These are phyloP conservation scores for Limonium bicolor DNA, from an alignment of 148 eudicot species.

Conservation along the genomic window DNA sequence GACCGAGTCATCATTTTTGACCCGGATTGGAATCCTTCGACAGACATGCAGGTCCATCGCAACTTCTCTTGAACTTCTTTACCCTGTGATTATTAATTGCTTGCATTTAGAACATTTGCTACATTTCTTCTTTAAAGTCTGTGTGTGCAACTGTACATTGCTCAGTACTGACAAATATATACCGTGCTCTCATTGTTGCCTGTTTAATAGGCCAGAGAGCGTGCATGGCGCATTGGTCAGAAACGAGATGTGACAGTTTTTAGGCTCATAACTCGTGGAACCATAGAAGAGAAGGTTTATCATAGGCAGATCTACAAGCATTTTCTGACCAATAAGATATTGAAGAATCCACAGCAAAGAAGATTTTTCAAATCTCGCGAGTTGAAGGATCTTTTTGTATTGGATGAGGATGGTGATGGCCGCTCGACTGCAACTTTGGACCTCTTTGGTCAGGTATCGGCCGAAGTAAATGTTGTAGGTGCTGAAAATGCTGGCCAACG, in stretches of 20 bases:
- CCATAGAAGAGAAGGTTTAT: conserved; percentile 97
- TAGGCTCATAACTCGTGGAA: conserved; percentile 88
- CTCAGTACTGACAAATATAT: no score
- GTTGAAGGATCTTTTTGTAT: conserved; percentile 72
- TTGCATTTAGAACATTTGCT: no score
- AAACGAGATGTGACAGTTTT: conserved; percentile 73
- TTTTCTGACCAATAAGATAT: conserved; percentile 82
- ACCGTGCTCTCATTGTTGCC: no score
- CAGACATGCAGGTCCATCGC: conserved; percentile 78
- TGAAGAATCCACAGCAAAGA: conserved; percentile 92
- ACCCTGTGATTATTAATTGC: no score
- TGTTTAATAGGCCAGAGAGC: conserved; percentile 86
- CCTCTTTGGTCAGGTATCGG: conserved; percentile 67
- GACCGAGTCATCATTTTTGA: conserved; percentile 93
- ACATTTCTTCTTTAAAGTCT: no score
- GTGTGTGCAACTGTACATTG: no score
- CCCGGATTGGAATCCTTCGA: conserved; percentile 99
- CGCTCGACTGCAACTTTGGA: conserved; percentile 75
- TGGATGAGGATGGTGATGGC: conserved; percentile 57
- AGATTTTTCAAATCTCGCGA: conserved; percentile 92
- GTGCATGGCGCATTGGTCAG: conserved; percentile 99
- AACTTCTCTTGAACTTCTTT: no score
- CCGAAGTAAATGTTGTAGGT: conserved; percentile 60
- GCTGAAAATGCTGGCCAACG: conserved; percentile 24
- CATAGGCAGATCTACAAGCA: conserved; percentile 96